Evolutionary conservation across 2,329 filamentous ascomycete genomes (phyloP).

Genomic region (Zelopaecilomyces penicillatus): DNA sequence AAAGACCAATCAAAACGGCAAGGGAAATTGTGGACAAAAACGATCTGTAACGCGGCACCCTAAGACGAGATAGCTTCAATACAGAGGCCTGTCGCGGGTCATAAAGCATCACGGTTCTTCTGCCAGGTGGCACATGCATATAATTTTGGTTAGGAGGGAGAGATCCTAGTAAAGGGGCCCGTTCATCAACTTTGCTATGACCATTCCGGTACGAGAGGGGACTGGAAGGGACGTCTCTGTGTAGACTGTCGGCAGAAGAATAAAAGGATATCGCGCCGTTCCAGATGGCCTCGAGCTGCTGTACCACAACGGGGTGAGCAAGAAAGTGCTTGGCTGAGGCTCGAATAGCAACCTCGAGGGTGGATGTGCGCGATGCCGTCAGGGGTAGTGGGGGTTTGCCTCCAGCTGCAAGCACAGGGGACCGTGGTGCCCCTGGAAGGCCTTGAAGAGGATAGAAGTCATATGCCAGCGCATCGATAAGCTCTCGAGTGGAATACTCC

Average conservation of each 20-base stretch:
- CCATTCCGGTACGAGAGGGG: constrained; percentile 16
- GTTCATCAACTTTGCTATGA: constrained; percentile 30
- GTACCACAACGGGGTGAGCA: constrained; percentile 82
- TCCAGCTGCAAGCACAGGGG: constrained; percentile 24
- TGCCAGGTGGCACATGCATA: constrained; percentile 35
- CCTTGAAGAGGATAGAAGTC: constrained; percentile 92
- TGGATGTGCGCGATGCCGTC: constrained; percentile 70
- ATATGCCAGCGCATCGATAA: constrained; percentile 91
- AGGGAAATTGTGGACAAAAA: constrained; percentile 84
- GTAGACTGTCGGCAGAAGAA: constrained; percentile 75
- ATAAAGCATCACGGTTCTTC: constrained; percentile 78
- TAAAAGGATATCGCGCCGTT: constrained; percentile 93
- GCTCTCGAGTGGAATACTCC: constrained; percentile 79
- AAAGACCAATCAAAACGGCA: constrained; percentile 74
- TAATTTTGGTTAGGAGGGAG: constrained; percentile 21
- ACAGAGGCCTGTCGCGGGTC: constrained; percentile 83
- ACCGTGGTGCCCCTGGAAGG: constrained; percentile 41
- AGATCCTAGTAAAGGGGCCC: constrained; percentile 43
- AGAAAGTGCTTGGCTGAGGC: constrained; percentile 89
- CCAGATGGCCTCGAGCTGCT: constrained; percentile 96
- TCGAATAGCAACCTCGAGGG: constrained; percentile 85
- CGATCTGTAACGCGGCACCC: constrained; percentile 86
- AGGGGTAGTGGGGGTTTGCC: constrained; percentile 39
- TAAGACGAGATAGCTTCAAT: constrained; percentile 82
- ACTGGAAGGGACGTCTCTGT: constrained; percentile 43